phyloP scores from a whole-genome alignment of 306 rosid genomes.

The Ochetophila trinervis region DNA sequence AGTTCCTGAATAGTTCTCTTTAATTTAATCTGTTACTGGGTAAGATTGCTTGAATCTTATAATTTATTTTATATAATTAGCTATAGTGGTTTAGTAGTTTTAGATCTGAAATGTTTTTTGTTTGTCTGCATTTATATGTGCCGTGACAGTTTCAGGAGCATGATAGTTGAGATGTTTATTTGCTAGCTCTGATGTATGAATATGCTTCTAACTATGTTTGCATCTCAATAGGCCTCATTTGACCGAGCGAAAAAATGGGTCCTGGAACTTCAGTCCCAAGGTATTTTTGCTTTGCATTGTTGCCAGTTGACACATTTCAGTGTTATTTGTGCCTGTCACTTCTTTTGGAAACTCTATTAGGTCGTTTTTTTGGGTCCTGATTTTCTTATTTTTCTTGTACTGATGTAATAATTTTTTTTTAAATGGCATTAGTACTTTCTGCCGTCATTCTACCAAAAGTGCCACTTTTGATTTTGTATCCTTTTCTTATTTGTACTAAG shows the following conservation, averaged over 20 bases:
- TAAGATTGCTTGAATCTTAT: too few relatives aligned
- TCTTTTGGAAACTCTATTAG: not conserved
- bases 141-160: too few relatives aligned
- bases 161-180: not conserved
- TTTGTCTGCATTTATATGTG: too few relatives aligned
- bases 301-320: not conserved
- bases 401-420: not conserved
- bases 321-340: slow-evolving; percentile 2
- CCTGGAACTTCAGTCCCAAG: slow-evolving; percentile 58
- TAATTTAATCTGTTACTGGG: too few relatives aligned
- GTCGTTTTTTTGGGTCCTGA: not conserved
- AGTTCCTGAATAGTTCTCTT: too few relatives aligned
- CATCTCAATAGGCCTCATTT: slow-evolving; percentile 42
- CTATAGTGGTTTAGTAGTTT: too few relatives aligned
- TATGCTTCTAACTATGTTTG: not conserved
- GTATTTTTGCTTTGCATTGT: slow-evolving; percentile 19
- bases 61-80: too few relatives aligned
- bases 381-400: not conserved
- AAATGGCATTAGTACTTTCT: not conserved
- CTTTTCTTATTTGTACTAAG: slow-evolving; percentile 18
- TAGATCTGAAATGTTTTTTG: too few relatives aligned
- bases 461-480: not conserved
- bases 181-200: not conserved
- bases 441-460: not conserved
- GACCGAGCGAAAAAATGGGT: slow-evolving; percentile 64